A percentile compares a stretch with the other conserved stretches of the same genome.
Conservation (phyloP, 2,329 filamentous ascomycete species). For the Pseudonectria foliicola region DNA sequence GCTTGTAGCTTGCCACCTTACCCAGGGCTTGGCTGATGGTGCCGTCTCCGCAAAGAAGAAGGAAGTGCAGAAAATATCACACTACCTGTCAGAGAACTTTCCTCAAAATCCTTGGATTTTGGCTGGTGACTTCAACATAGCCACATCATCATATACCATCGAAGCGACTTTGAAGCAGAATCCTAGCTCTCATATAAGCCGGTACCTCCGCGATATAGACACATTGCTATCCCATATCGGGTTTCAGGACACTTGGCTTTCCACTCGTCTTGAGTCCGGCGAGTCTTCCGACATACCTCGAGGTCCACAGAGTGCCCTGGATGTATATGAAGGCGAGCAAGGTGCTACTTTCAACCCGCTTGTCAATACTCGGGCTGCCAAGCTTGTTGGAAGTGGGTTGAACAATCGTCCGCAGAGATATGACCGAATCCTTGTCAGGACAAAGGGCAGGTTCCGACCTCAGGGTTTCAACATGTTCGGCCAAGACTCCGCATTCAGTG, state of each 20-base stretch:
- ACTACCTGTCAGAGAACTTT: conserved; percentile 37
- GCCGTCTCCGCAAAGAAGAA: conserved; percentile 49
- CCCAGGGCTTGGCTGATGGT: conserved; percentile 51
- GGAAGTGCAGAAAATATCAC: conserved; percentile 46
- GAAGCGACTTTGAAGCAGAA: conserved; percentile 43
- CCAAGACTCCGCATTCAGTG: conserved; percentile 5
- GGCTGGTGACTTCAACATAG: conserved; percentile 58
- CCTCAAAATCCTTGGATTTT: conserved; percentile 44
- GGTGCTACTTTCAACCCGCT: conserved; percentile 59
- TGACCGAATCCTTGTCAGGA: conserved; percentile 52
- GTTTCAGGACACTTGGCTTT: conserved; percentile 46
- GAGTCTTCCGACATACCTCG: conserved; percentile 28
- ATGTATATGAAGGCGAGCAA: conserved; percentile 50
- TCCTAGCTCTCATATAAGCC: conserved; percentile 43
- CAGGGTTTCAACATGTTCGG: conserved; percentile 53
- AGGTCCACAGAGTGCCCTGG: conserved; percentile 20
- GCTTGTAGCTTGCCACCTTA: conserved; percentile 54
- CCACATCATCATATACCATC: conserved; percentile 51
- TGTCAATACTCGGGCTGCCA: conserved; percentile 47
- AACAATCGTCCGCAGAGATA: conserved; percentile 57
- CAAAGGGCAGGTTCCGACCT: conserved; percentile 27
- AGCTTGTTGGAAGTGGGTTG: conserved; percentile 37
- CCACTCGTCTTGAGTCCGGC: conserved; percentile 35
- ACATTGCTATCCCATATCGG: conserved; percentile 35
- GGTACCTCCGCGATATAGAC: conserved; percentile 40